phyloP scores from a whole-genome alignment of 1,139 yeast species.

The Hansenula lynferdii region DNA sequence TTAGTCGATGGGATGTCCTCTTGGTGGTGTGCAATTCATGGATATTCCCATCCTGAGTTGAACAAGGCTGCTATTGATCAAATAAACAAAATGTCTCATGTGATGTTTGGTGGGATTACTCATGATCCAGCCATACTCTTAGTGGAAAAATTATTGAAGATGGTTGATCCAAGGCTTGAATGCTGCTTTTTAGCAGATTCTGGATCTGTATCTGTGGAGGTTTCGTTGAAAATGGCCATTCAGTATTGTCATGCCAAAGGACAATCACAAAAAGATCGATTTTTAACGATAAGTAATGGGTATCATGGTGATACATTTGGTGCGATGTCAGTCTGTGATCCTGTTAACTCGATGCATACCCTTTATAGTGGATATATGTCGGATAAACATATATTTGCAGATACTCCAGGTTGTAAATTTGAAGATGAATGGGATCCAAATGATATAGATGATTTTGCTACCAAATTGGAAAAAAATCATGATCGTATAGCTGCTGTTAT shows the following conservation, averaged over 20 bases:
- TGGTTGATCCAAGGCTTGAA: slow-evolving; percentile 23
- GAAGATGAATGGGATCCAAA: slow-evolving; percentile 12
- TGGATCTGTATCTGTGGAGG: slow-evolving; percentile 54
- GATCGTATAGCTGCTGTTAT: slow-evolving; percentile 29
- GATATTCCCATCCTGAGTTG: slow-evolving; percentile 26
- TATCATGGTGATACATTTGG: slow-evolving; percentile 29
- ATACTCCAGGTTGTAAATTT: slow-evolving; percentile 21
- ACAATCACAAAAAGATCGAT: slow-evolving; percentile 14
- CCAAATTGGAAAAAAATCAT: slow-evolving; percentile 21
- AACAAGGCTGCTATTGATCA: slow-evolving; percentile 25
- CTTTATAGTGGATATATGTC: slow-evolving; percentile 26
- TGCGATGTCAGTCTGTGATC: slow-evolving; percentile 27
- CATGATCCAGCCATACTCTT: slow-evolving; percentile 27
- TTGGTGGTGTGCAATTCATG: slow-evolving; percentile 33
- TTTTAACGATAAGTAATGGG: slow-evolving; percentile 23
- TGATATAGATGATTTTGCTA: slow-evolving; percentile 23
- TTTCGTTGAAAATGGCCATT: slow-evolving; percentile 45
- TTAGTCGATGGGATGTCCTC: slow-evolving; percentile 31
- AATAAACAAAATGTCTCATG: slow-evolving; percentile 24
- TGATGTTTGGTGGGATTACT: slow-evolving; percentile 31
- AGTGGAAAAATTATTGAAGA: slow-evolving; percentile 18
- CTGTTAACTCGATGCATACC: slow-evolving; percentile 28
- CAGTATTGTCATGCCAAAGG: slow-evolving; percentile 32
- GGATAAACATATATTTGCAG: slow-evolving; percentile 24
- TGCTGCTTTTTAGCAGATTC: slow-evolving; percentile 32